A percentile compares a stretch with the other conserved stretches of the same genome.
phyloP scores from a whole-genome alignment of 257 asterid genomes.

The Petunia axillaris region DNA sequence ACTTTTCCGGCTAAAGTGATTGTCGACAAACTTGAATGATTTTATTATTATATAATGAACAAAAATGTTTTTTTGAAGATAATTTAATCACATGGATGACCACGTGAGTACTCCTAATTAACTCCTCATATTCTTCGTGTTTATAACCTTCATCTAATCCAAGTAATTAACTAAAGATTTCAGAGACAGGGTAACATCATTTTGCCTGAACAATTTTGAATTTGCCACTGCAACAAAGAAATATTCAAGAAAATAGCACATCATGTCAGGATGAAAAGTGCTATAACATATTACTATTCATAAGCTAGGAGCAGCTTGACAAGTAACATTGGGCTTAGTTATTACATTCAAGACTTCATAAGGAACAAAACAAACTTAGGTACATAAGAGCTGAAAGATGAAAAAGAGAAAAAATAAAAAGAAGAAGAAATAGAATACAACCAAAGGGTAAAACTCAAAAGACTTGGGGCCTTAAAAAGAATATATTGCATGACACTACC shows the following conservation, averaged over 20 bases:
- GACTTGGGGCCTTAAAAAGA: conserved; percentile 4
- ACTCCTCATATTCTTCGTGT: too few species aligned
- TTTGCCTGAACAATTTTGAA: too few species aligned
- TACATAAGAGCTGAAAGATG: background rate
- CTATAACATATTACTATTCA: background rate
- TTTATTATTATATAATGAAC: too few species aligned
- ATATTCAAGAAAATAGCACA: background rate
- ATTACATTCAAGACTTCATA: background rate
- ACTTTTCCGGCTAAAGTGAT: too few species aligned
- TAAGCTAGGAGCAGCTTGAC: background rate
- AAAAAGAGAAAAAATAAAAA: background rate
- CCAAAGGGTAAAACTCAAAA: background rate
- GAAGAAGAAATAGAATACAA: background rate
- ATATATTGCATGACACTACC: background rate
- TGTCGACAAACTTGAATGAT: too few species aligned
- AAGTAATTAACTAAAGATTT: too few species aligned
- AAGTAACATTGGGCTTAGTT: background rate
- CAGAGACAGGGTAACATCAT: too few species aligned
- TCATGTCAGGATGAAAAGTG: background rate
- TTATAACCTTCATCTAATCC: too few species aligned
- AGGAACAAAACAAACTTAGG: conserved; percentile 8
- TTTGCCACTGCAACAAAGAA: background rate
- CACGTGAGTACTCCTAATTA: too few species aligned
- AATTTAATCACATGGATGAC: too few species aligned
- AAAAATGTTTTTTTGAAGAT: too few species aligned